These are phyloP conservation scores for Botrytis medusae DNA, from an alignment of 2,329 filamentous ascomycete genomes.

Conservation along the genomic window DNA sequence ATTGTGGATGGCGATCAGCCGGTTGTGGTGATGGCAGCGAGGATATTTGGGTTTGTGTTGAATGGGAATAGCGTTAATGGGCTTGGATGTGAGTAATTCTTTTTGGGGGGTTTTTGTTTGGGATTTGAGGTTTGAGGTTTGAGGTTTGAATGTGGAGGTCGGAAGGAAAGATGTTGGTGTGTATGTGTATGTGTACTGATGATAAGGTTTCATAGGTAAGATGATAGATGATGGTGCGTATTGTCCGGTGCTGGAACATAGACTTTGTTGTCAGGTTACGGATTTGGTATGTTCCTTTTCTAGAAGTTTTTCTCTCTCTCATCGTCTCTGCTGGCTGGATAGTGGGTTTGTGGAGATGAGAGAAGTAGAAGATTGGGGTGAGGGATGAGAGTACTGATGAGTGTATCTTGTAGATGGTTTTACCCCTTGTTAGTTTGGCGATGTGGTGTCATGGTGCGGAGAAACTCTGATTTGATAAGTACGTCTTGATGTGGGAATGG, in stretches of 20 bases:
- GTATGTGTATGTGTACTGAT: not conserved
- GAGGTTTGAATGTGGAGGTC: no score
- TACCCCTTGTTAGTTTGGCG: slow-evolving; percentile 1
- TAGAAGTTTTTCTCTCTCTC: not conserved
- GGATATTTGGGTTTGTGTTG: not conserved
- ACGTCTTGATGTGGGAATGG: no score
- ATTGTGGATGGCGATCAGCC: not conserved
- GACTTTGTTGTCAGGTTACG: slow-evolving; percentile 12
- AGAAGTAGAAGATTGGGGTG: not conserved
- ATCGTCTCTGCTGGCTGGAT: not conserved
- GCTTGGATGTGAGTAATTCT: not conserved
- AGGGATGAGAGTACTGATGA: not conserved
- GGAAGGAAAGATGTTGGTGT: no score
- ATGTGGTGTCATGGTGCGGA: not conserved
- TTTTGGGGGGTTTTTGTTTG: no score
- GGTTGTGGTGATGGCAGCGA: not conserved
- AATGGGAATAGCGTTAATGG: not conserved
- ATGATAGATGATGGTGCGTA: not conserved
- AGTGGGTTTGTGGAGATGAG: not conserved
- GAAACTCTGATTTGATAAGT: not conserved
- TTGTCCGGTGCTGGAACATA: not conserved
- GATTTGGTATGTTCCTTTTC: not conserved
- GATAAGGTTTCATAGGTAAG: not conserved
- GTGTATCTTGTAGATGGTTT: not conserved
- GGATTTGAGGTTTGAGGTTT: no score